A percentile compares a stretch with the other conserved stretches of the same genome.
Conservation (phyloP, 495 filamentous ascomycete genomes). For the Podospora anserina region DNA sequence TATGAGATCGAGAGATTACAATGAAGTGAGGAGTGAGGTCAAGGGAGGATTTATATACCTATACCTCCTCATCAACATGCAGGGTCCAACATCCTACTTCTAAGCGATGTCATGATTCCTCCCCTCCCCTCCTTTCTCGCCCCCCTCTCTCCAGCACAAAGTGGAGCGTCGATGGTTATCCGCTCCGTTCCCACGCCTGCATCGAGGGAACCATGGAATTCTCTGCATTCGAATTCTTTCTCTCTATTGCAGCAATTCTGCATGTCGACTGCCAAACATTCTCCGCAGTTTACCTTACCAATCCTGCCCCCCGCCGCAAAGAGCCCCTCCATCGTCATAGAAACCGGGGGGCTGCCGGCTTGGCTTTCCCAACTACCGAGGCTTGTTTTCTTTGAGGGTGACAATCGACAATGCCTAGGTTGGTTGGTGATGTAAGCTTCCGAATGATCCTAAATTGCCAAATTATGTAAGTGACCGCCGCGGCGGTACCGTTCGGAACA, state of each 20-base stretch:
- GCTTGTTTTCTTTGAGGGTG: neutral
- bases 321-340: neutral
- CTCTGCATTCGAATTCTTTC: neutral
- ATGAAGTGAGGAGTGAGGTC: neutral
- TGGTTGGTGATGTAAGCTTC: neutral
- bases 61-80: neutral
- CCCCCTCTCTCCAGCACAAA: neutral
- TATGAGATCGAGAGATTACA: neutral
- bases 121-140: neutral
- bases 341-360: neutral
- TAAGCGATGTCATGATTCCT: neutral
- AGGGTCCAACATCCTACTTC: neutral
- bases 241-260: neutral
- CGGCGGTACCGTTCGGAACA: neutral
- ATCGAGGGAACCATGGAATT: neutral
- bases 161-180: neutral
- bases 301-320: neutral
- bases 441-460: neutral
- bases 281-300: neutral
- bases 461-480: neutral
- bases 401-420: neutral
- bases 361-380: neutral
- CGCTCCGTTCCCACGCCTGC: neutral
- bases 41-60: neutral
- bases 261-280: neutral